Percentiles rank a stretch among this genome's conserved stretches.
phyloP scores from a whole-genome alignment of 1,284 basidiomycete species.

The Ustilago curta region DNA sequence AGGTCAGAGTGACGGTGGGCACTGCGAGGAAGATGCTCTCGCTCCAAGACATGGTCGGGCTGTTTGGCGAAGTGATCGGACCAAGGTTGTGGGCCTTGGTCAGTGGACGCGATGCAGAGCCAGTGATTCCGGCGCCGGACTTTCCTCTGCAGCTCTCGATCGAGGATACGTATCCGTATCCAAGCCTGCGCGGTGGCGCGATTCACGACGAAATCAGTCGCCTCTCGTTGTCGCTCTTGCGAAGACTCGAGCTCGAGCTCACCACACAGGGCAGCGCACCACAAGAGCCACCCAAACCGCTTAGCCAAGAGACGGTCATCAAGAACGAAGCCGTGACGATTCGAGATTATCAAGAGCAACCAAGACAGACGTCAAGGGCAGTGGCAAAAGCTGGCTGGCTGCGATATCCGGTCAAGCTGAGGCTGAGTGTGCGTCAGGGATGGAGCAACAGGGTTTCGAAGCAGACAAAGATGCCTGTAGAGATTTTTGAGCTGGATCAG shows the following conservation, averaged over 20 bases:
- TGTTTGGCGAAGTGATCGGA: slow-evolving; percentile 62
- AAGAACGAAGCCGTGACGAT: slow-evolving; percentile 28
- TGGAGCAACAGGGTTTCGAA: slow-evolving; percentile 53
- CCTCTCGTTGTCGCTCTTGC: slow-evolving; percentile 47
- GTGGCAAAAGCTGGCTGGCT: slow-evolving; percentile 31
- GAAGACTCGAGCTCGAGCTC: slow-evolving; percentile 63
- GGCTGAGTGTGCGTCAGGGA: slow-evolving; percentile 52
- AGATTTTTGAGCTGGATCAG: slow-evolving; percentile 51
- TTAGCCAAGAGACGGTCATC: slow-evolving; percentile 31
- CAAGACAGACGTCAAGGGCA: neutral
- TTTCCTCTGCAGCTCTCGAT: slow-evolving; percentile 68
- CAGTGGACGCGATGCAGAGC: slow-evolving; percentile 62
- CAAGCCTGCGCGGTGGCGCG: slow-evolving; percentile 37
- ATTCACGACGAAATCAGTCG: slow-evolving; percentile 41
- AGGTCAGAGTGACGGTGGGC: slow-evolving; percentile 30
- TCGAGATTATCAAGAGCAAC: slow-evolving; percentile 32
- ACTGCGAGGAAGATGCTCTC: slow-evolving; percentile 49
- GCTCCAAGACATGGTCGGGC: slow-evolving; percentile 22
- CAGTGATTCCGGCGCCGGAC: slow-evolving; percentile 65
- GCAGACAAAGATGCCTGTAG: slow-evolving; percentile 58
- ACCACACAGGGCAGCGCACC: slow-evolving; percentile 7
- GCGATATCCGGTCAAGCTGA: slow-evolving; percentile 56
- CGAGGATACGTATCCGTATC: slow-evolving; percentile 67
- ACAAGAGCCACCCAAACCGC: slow-evolving; percentile 9
- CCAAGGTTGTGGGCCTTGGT: slow-evolving; percentile 63